Evolutionary conservation across 2,329 filamentous ascomycete species (phyloP), one percentile per base, ranked within the genome.

Genomic region (Penicillium sp.): DNA sequence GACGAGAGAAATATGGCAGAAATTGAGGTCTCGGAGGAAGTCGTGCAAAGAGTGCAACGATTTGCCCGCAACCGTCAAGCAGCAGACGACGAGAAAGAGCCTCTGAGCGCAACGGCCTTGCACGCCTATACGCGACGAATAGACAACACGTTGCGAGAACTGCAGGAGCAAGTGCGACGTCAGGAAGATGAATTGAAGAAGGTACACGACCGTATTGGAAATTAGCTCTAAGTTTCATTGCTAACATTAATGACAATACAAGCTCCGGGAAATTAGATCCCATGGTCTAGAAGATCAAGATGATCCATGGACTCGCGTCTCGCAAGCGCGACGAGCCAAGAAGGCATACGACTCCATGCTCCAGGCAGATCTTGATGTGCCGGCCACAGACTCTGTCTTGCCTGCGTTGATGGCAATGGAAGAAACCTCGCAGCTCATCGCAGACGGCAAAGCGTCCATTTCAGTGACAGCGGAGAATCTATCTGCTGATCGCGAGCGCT

Each of bases 321-420:
- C 53, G n/a, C 65, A 79, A 63, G 61, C 75, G 18, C 66, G 64
- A 36, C 57, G 67, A 25, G 67, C 88, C 55, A 80, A 77, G 51
- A 66, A 71, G 33, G 84, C 83, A 2, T 86, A 88, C 52, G 73
- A 78, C 35, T 72, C 74, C 11, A 67, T 87, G 31, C 73, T 77
- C 9, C 67, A 74, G 29, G 71, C 74, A 10, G 73, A 80, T 35
- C 80, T 82, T 6, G 78, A 79, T 50, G 66, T 90, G 14, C 85
- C 85, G 2, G 70, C 73, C 15, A 67, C 77, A 7, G 76, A 74
- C 33, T 90, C 85, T 13, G 71, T 81, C 4, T 63, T 92, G 5
- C 84, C 85, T 3, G 77, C 80, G 5, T 69, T 93, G 3, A 59
- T 92, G 27, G 84, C 85, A 4, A 64, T 87, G 37, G 79, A 82